Base-by-base conservation (phyloP, 768 basidiomycete genomes). In the Rhodotorula sphaerocarpa region DNA sequence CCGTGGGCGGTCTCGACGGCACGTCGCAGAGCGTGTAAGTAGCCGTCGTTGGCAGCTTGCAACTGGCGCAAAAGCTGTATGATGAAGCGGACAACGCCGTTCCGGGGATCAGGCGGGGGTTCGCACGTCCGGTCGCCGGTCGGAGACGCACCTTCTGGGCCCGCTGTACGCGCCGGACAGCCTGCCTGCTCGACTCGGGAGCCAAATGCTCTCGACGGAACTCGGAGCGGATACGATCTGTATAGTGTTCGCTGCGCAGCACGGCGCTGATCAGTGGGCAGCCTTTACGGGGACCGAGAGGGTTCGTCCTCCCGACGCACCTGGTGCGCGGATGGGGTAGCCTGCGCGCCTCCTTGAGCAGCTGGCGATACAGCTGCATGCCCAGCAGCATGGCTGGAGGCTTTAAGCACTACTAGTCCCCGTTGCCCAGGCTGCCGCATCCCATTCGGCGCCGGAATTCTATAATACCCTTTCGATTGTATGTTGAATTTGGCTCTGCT, bases 21-120 rank as follows among this genome's bases (percentile, higher is more conserved):
- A 0, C 66, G 41, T 0, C 34, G 54, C 3, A 68, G 41, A 0
- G 66, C 44, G 31, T 68, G 66, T 1, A 55, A 23, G 51, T 64
- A 68, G 25, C 66, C 66, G 27, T 68, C 66, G 50, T 68, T 68
- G 2, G 59, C 66, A 2, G 66, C 66, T 55, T 68, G 66, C 3
- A 68, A 56, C 0, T 69, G 59, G 0, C 63, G 51, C 2, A 65
- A 47, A 4, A 69, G 55, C 63, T 69, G 66, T n/a, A n/a, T n/a
- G n/a, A n/a, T n/a, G n/a, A n/a, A n/a, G n/a, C n/a, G n/a, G n/a
- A n/a, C n/a, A n/a, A n/a, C n/a, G n/a, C n/a, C n/a, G n/a, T n/a
- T n/a, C n/a, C n/a, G n/a, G n/a, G n/a, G n/a, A n/a, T n/a, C n/a
- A n/a, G n/a, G n/a, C n/a, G n/a, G n/a, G n/a, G n/a, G n/a, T n/a